phyloP scores from a whole-genome alignment of 2,329 filamentous ascomycete genomes.

The Cercospora sesami region DNA sequence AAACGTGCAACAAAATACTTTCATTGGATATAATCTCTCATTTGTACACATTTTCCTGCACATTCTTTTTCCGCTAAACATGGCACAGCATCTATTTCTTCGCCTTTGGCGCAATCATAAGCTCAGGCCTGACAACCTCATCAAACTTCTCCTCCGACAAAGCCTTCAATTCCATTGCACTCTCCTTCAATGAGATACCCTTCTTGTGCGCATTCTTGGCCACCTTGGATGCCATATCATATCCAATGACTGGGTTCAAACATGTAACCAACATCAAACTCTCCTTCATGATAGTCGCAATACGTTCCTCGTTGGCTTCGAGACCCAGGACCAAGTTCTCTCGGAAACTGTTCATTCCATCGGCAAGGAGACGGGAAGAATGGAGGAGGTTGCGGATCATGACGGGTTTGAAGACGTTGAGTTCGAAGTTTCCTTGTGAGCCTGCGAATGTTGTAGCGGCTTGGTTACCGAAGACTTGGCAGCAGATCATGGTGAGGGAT shows the following conservation, averaged over 20 bases:
- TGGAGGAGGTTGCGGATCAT: slow-evolving; percentile 94
- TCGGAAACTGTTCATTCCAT: slow-evolving; percentile 94
- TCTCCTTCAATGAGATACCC: slow-evolving; percentile 88
- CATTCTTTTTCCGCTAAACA: neutral
- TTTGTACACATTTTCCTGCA: neutral
- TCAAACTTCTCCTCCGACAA: slow-evolving; percentile 89
- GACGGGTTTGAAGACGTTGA: slow-evolving; percentile 98
- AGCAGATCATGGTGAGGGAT: slow-evolving; percentile 94
- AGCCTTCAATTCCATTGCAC: slow-evolving; percentile 88
- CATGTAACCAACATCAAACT: slow-evolving; percentile 98
- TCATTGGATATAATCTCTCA: neutral
- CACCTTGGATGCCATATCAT: slow-evolving; percentile 95
- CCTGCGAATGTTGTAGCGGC: slow-evolving; percentile 89
- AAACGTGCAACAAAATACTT: neutral
- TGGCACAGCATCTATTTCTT: slow-evolving; percentile 48
- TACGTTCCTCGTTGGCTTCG: slow-evolving; percentile 91
- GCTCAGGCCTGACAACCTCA: slow-evolving; percentile 81
- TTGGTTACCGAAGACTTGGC: slow-evolving; percentile 97
- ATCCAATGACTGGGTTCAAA: slow-evolving; percentile 94
- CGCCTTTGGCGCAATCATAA: slow-evolving; percentile 86
- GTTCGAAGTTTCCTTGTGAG: slow-evolving; percentile 97
- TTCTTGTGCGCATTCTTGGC: slow-evolving; percentile 99
- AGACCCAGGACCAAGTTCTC: slow-evolving; percentile 87
- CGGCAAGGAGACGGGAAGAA: slow-evolving; percentile 81
- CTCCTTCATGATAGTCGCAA: slow-evolving; percentile 86